Evolutionary conservation across 805 yeast genomes (phyloP).

Genomic region (Suhomyces kilbournensis): DNA sequence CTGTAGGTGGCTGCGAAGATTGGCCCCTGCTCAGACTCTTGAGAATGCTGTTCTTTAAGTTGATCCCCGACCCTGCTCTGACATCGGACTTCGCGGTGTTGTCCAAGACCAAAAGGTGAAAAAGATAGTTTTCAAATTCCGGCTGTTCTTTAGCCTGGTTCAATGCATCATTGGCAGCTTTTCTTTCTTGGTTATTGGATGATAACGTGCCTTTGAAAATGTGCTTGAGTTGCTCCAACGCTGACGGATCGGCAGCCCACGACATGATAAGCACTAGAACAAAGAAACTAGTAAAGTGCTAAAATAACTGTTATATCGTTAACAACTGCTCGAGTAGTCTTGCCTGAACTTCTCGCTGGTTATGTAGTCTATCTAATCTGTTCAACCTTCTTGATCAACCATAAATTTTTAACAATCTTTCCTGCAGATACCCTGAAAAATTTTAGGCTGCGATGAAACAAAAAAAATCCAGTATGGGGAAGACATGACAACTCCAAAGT

Average conservation of each 20-base stretch:
- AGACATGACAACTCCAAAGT: background rate
- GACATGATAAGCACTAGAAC: slow-evolving; percentile 28
- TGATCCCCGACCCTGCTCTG: slow-evolving; percentile 86
- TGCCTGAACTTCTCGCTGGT: background rate
- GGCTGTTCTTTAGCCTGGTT: slow-evolving; percentile 66
- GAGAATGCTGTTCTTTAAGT: slow-evolving; percentile 73
- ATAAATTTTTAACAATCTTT: background rate
- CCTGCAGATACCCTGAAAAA: background rate
- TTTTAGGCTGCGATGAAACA: background rate
- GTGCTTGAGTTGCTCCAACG: slow-evolving; percentile 59
- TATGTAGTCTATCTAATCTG: background rate
- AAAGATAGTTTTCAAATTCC: slow-evolving; percentile 77
- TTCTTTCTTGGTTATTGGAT: slow-evolving; percentile 50
- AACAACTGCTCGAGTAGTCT: background rate
- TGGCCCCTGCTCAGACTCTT: slow-evolving; percentile 19
- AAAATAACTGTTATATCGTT: background rate
- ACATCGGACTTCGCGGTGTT: slow-evolving; percentile 47
- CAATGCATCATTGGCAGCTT: slow-evolving; percentile 70
- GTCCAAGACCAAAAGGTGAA: slow-evolving; percentile 62
- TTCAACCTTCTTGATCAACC: background rate
- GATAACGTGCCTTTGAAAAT: slow-evolving; percentile 75
- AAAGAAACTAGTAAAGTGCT: too few species aligned
- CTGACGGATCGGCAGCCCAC: slow-evolving; percentile 69
- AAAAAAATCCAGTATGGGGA: too few species aligned
- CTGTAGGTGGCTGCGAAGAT: background rate